Percentiles rank a stretch among this genome's conserved stretches.
phyloP scores from a whole-genome alignment of 2,329 filamentous ascomycete genomes.

The Colletotrichum orchidophilum region DNA sequence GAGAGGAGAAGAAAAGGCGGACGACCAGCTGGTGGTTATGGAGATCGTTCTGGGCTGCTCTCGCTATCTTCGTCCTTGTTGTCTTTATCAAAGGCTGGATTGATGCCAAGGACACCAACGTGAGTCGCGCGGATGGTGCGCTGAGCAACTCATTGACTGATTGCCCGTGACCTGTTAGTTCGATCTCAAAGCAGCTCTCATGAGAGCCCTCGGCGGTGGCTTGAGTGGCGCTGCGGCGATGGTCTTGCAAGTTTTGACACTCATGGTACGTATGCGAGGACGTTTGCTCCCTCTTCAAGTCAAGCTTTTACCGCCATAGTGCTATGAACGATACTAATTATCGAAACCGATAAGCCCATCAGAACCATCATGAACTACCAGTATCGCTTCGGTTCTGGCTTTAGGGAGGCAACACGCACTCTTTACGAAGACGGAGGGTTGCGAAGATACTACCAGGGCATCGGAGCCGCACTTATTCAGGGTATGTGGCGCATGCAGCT shows the following conservation, averaged over 20 bases:
- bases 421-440: constrained; percentile 53
- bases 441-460: constrained; percentile 55
- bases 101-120: constrained; percentile 52
- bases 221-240: constrained; percentile 59
- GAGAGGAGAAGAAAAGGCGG: constrained; percentile 7
- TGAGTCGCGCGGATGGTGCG: constrained; percentile 34
- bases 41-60: constrained; percentile 48
- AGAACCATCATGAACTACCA: constrained; percentile 63
- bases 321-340: not conserved
- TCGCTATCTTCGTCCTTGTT: constrained; percentile 42
- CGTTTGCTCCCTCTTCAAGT: not conserved
- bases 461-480: constrained; percentile 55
- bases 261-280: constrained; percentile 50
- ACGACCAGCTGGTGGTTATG: constrained; percentile 44
- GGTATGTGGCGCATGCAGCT: constrained; percentile 38
- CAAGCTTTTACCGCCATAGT: not conserved
- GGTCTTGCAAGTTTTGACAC: constrained; percentile 56
- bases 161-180: constrained; percentile 46
- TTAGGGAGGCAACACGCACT: constrained; percentile 49
- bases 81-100: constrained; percentile 57
- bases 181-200: constrained; percentile 54
- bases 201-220: constrained; percentile 55
- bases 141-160: not conserved
- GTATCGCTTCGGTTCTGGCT: constrained; percentile 55
- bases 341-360: constrained; percentile 46